phyloP scores from a whole-genome alignment of 192 early-diverging fungal genomes.

The Geranomyces variabilis region DNA sequence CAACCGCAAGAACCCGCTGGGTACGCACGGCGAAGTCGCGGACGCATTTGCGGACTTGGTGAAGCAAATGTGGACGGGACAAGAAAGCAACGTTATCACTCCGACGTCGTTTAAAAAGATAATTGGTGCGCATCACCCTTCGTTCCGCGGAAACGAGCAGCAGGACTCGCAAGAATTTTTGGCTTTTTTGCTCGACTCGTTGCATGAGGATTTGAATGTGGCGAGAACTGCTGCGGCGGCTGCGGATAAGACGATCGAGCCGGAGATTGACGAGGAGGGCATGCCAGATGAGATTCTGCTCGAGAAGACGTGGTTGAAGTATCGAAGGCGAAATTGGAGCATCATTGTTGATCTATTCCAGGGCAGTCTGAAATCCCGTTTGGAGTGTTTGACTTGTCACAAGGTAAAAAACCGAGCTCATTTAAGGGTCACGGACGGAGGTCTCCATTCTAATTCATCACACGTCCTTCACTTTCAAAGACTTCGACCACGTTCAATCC shows the following conservation, averaged over 20 bases:
- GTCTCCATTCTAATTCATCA: background rate
- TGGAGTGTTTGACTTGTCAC: conserved; percentile 73
- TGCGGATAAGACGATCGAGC: conserved; percentile 24
- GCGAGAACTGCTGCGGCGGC: conserved; percentile 31
- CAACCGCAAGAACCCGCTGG: conserved; percentile 69
- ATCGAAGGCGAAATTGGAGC: conserved; percentile 74
- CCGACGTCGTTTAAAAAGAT: conserved; percentile 75
- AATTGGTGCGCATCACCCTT: conserved; percentile 73
- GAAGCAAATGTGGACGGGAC: conserved; percentile 79
- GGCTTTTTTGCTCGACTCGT: conserved; percentile 80
- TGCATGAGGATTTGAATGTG: conserved; percentile 92
- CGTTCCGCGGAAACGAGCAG: conserved; percentile 89
- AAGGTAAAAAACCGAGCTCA: conserved; percentile 42
- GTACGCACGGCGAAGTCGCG: conserved; percentile 72
- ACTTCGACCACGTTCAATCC: conserved; percentile 86
- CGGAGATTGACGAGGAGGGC: conserved; percentile 67
- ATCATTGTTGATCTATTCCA: conserved; percentile 91
- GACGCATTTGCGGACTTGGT: conserved; percentile 80
- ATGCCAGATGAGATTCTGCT: conserved; percentile 59
- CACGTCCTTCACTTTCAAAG: conserved; percentile 7
- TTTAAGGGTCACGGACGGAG: background rate
- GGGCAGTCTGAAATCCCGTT: conserved; percentile 70
- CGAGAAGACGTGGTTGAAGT: conserved; percentile 70
- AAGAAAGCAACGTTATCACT: conserved; percentile 70
- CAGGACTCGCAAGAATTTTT: conserved; percentile 98